Conservation (phyloP, 306 rosid genomes). For the Chamaecrista fasciculata region DNA sequence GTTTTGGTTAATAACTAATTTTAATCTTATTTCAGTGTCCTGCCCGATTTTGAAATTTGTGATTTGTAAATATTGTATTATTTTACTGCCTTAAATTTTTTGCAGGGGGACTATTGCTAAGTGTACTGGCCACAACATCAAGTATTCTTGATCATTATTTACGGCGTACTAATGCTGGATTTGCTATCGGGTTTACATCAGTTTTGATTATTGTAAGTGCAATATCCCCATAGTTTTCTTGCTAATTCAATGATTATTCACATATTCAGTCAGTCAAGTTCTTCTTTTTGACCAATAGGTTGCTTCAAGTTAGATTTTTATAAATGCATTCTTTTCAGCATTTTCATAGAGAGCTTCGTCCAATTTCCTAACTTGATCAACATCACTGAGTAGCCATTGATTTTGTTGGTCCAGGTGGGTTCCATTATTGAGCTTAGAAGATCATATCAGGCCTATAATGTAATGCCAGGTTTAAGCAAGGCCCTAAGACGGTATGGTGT, state of each 20-base stretch:
- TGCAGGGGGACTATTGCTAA: constrained; percentile 84
- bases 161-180: constrained; percentile 79
- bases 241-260: constrained; percentile 3
- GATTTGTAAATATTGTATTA: constrained; percentile 15
- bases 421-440: constrained; percentile 95
- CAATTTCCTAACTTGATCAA: constrained; percentile 22
- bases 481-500: constrained; percentile 90
- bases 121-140: constrained; percentile 88
- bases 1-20: constrained; percentile 27
- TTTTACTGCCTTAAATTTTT: constrained; percentile 28
- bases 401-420: constrained; percentile 75
- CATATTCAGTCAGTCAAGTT: background rate
- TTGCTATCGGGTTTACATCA: constrained; percentile 94
- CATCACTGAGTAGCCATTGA: constrained; percentile 29
- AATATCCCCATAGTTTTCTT: constrained; percentile 18
- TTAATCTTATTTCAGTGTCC: constrained; percentile 6
- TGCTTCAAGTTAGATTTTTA: background rate
- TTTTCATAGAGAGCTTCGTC: constrained; percentile 13
- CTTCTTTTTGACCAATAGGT: too few relatives aligned
- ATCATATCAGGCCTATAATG: constrained; percentile 96
- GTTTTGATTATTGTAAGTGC: constrained; percentile 88
- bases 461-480: constrained; percentile 93
- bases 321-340: background rate
- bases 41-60: constrained; percentile 10
- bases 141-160: constrained; percentile 87